These are phyloP conservation scores for Friedmanniomyces endolithicus DNA, from an alignment of 495 filamentous ascomycete genomes.

Conservation along the genomic window DNA sequence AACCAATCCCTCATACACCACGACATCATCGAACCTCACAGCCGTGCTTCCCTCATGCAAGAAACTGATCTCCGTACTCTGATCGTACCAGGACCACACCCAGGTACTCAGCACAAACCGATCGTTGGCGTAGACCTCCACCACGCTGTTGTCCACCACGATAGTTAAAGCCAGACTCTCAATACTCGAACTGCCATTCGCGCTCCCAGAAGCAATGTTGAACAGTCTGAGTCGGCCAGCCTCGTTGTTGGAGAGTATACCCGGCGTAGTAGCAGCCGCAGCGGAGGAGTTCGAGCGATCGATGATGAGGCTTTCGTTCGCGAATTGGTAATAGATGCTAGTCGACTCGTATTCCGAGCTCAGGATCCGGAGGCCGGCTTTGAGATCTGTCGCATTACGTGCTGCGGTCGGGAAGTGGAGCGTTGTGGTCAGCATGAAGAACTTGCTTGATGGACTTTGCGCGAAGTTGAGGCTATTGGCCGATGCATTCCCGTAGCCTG, in stretches of 20 bases:
- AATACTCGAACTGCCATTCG: background rate
- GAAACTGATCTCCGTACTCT: slow-evolving; percentile 3
- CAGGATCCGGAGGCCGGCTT: background rate
- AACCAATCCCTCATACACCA: background rate
- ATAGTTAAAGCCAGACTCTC: background rate
- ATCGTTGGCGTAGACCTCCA: slow-evolving; percentile 1
- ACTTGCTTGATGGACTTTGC: slow-evolving; percentile 1
- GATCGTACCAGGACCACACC: background rate
- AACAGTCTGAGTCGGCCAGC: slow-evolving; percentile 1
- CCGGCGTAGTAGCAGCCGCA: background rate
- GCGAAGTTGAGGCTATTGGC: background rate
- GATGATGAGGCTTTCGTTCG: background rate
- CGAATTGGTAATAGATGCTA: background rate
- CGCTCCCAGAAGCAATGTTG: background rate
- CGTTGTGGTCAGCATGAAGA: slow-evolving; percentile 1
- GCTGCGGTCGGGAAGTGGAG: background rate
- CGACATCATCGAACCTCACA: background rate
- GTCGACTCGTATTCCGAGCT: background rate
- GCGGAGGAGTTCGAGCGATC: background rate
- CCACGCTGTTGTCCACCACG: slow-evolving; percentile 2
- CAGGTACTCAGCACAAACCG: background rate
- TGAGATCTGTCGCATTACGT: background rate
- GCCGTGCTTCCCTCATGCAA: background rate
- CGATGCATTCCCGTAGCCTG: background rate
- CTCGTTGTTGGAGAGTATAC: background rate